phyloP scores from a whole-genome alignment of 2,329 filamentous ascomycete genomes.

The Ophiostoma himal-ulmi region DNA sequence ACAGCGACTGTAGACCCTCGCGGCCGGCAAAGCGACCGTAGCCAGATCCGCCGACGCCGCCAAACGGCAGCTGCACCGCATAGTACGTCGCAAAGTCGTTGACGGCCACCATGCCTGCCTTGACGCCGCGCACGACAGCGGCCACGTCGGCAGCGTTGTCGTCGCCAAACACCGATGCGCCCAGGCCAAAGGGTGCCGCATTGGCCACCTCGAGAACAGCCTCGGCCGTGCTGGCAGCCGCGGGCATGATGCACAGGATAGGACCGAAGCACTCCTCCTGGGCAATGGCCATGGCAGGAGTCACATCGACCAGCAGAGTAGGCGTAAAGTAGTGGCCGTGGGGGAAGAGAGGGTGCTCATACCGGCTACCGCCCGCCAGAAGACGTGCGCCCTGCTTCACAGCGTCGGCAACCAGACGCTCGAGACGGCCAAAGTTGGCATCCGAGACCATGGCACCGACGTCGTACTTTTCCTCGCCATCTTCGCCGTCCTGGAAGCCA shows the following conservation, averaged over 20 bases:
- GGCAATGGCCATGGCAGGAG: constrained; percentile 76
- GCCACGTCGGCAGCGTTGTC: constrained; percentile 53
- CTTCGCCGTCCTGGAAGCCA: constrained; percentile 47
- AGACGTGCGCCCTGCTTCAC: constrained; percentile 73
- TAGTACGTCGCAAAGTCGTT: constrained; percentile 96
- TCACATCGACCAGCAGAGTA: constrained; percentile 87
- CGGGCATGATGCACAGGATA: constrained; percentile 78
- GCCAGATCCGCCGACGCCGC: constrained; percentile 79
- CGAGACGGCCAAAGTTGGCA: constrained; percentile 66
- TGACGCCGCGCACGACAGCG: constrained; percentile 60
- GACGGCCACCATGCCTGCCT: constrained; percentile 84
- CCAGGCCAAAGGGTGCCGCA: constrained; percentile 76
- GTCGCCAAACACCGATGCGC: constrained; percentile 78
- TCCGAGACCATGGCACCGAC: constrained; percentile 87
- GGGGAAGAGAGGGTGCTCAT: constrained; percentile 65
- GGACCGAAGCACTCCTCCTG: constrained; percentile 91
- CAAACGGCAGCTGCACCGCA: constrained; percentile 90
- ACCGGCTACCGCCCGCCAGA: constrained; percentile 69
- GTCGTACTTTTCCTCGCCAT: constrained; percentile 50
- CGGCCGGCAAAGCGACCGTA: constrained; percentile 91
- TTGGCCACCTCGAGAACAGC: constrained; percentile 76
- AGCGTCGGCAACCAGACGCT: constrained; percentile 70
- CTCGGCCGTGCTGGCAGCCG: constrained; percentile 50
- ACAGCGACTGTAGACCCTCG: constrained; percentile 77
- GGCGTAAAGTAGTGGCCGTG: constrained; percentile 87